Evolutionary conservation across 495 filamentous ascomycete species (phyloP), one percentile per base, ranked within the genome.

Genomic region (Penicillium crystallinum): DNA sequence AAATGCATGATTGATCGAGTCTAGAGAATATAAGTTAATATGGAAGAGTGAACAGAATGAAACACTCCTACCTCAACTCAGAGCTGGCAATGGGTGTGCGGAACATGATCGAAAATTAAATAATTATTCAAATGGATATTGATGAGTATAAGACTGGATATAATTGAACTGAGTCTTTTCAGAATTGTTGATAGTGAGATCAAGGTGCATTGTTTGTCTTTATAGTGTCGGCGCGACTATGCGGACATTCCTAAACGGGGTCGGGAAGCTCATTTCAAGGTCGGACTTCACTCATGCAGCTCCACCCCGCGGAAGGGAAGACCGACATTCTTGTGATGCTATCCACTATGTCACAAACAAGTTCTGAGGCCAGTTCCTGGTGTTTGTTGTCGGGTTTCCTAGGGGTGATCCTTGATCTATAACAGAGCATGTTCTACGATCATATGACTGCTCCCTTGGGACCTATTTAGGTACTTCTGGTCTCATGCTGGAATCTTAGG

Each of bases 1-100:
- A 62, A 35, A 65, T 46, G 40, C 55, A 59, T 31, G 59, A 43
- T 38, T 56, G 34, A 23, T 59, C 55, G 3, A 65, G 44, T 21
- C 62, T 64, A 49, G 23, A 11, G 15, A 46, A 12, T 27, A 42
- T 29, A 4, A 1, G 38, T 50, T 22, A 50, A 17, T 10, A 18
- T 35, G n/a, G 18, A 23, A 25, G 10, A 22, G 40, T 11, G 1
- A 27, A 47, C 22, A 15, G 1, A 6, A 12, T 2, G 14, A 12
- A 12, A 18, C 4, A 37, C 25, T 27, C 29, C 14, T 50, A 50
- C 48, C 36, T 50, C 21, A 50, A 31, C 12, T 50, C 38, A 14
- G 48, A 18, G 15, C 37, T 18, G 7, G 29, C 18, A 12, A 50
- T 42, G 12, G 23, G 37, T 21, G 40, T 33, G 19, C 48, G 37